These are phyloP conservation scores for Jamesozyma gamospora DNA, from an alignment of 805 yeast species.

Conservation along the genomic window DNA sequence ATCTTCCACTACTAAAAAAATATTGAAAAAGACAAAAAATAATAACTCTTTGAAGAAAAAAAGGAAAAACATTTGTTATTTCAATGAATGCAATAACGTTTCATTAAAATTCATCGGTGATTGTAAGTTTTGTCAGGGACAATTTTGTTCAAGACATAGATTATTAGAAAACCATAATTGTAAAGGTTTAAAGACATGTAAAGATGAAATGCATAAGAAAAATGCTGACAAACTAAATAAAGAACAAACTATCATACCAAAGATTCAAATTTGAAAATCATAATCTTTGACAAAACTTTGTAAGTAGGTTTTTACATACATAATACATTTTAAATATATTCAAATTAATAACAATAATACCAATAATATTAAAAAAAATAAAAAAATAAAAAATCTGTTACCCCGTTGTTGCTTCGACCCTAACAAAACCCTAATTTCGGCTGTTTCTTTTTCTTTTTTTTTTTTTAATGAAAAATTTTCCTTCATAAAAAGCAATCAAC, in stretches of 20 bases:
- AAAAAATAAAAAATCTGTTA: too few relatives aligned
- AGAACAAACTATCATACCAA: constrained; percentile 64
- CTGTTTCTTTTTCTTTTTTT: too few relatives aligned
- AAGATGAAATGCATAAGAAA: constrained; percentile 72
- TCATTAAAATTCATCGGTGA: constrained; percentile 66
- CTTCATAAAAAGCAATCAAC: too few relatives aligned
- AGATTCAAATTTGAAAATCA: constrained; percentile 44
- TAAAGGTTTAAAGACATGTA: constrained; percentile 66
- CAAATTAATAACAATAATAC: too few relatives aligned
- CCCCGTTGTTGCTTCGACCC: too few relatives aligned
- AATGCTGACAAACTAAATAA: constrained; percentile 74
- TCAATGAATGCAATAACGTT: constrained; percentile 49
- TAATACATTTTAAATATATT: too few relatives aligned
- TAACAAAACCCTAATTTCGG: too few relatives aligned
- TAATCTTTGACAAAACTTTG: too few relatives aligned
- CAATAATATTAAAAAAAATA: too few relatives aligned
- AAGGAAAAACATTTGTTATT: constrained; percentile 39
- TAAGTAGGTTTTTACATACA: too few relatives aligned
- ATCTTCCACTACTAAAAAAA: constrained; percentile 4
- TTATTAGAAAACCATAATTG: constrained; percentile 78
- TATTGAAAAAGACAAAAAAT: constrained; percentile 15
- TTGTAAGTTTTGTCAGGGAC: constrained; percentile 75
- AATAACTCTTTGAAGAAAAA: constrained; percentile 17
- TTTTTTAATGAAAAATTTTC: too few relatives aligned
- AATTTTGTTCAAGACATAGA: constrained; percentile 80